Base-by-base conservation (phyloP, 352 stramenopile species). In the Halophytophthora polymorphica region DNA sequence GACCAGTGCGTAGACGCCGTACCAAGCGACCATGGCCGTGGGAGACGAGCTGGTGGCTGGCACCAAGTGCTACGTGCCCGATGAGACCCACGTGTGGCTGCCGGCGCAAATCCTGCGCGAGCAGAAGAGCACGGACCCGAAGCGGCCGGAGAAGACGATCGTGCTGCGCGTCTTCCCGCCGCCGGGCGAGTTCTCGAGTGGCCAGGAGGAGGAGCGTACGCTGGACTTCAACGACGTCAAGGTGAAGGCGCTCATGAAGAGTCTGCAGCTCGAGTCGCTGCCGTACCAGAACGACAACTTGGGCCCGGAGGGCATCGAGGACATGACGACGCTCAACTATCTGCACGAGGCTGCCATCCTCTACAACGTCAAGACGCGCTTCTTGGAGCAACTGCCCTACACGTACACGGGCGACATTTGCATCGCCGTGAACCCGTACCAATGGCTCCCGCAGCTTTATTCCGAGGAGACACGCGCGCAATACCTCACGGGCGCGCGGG, bases 371-470 rank as follows among this genome's bases (percentile, higher is more conserved):
- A 87, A 93, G 61, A 72, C 58, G 50, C 77, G 90, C 19, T 96
- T 96, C 46, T 66, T 95, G 23, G 60, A 81, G 34, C 65, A 89
- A 35, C 67, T 96, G 48, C 96, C 96, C 0, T 99, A 99, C 72
- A 98, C 96, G 19, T 96, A 97, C 61, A 97, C 96, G 17, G 95
- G 95, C 18, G 92, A 98, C 38, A 98, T 98, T 62, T 93, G 97
- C 31, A 97, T 99, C 53, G 95, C 96, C 6, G 86, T 98, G 36
- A 99, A 99, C 65, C 96, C 95, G 28, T 99, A 98, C 68, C 86
- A 94, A 56, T 94, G 87, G 83, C 74, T 96, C 21, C 72, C 76
- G 0, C 77, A 93, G 45, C 68, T 97, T 1, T 97, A 97, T 53
- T 72, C 70, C 0, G 79, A 94, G 42, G 71, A 89, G 33, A 59